Base-by-base conservation (phyloP, 2,329 filamentous ascomycete species). In the Trichoderma sp. region DNA sequence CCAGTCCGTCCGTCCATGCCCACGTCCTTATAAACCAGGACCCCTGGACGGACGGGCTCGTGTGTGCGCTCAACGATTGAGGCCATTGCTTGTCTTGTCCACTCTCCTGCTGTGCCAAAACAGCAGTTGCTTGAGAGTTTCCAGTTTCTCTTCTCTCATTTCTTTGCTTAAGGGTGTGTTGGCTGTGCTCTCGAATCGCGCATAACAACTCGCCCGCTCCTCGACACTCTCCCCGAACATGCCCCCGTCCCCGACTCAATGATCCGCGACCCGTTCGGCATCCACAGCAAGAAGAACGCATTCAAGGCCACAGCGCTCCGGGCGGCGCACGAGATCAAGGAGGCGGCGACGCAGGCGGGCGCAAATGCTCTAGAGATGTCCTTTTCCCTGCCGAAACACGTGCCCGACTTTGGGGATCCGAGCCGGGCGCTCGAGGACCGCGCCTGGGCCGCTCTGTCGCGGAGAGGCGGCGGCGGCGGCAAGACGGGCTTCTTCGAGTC, bases 371-470 rank as follows among this genome's bases (percentile, higher is more conserved):
- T 82, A 70, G 81, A 82, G 67, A 89, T 89, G 87, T 79, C 85
- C 57, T 92, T 91, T 78, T 80, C 85, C 56, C 79, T 90, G 44
- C 89, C 90, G 17, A 86, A 85, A 74, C 87, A 90, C 78, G 82
- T 88, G n/a, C 89, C 89, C 63, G 86, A 87, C 71, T 90, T 91
- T 74, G 80, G 79, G 68, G 85, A 86, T 75, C 84, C 88, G 28
- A 85, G 89, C 76, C 84, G 88, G 74, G 78, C 84, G 69, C 76
- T 85, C 70, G 89, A 91, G 76, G 88, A 91, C 75, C 81, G 80
- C 67, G 82, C 86, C 66, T 92, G 90, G 90, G 82, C 82, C 77
- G 67, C 81, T 78, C 71, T 74, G 50, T 69, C 75, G 74, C 70
- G 74, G 24, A 72, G 79, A 64, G 77, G 77, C 51, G 73, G 71